Conservation (phyloP, 495 filamentous ascomycete species). For the Xylaria cubensis region DNA sequence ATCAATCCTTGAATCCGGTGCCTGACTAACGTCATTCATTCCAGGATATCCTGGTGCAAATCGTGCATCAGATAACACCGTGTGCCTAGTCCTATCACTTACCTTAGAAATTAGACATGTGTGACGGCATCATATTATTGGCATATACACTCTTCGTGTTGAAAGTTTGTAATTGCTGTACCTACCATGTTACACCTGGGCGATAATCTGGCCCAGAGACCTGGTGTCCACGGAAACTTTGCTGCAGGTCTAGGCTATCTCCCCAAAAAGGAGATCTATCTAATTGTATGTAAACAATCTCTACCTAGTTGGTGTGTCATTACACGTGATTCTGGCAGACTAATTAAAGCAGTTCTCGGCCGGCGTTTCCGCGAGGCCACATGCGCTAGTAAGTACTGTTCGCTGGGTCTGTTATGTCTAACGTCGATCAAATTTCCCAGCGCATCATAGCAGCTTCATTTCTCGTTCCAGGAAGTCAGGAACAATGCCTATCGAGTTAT, state of each 20-base stretch:
- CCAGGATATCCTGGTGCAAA: slow-evolving; percentile 20
- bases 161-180: slow-evolving; percentile 3
- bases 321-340: not conserved
- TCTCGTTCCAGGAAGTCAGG: not conserved
- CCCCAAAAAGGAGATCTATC: not conserved
- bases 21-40: slow-evolving; percentile 18
- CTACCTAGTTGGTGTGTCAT: too few relatives aligned
- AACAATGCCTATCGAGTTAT: not conserved
- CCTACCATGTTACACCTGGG: not conserved
- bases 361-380: slow-evolving; percentile 3
- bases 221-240: not conserved
- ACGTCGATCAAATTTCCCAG: not conserved
- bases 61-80: slow-evolving; percentile 12
- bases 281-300: not conserved
- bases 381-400: not conserved
- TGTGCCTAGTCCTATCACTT: slow-evolving; percentile 12
- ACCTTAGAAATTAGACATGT: not conserved
- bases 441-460: not conserved
- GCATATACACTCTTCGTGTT: not conserved
- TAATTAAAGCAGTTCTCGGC: slow-evolving; percentile 1
- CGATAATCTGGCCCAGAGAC: not conserved
- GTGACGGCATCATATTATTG: not conserved
- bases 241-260: not conserved
- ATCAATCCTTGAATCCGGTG: not conserved
- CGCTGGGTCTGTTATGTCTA: not conserved